These are phyloP conservation scores for Fusarium ambrosium DNA, from an alignment of 2,329 filamentous ascomycete genomes.

Conservation along the genomic window DNA sequence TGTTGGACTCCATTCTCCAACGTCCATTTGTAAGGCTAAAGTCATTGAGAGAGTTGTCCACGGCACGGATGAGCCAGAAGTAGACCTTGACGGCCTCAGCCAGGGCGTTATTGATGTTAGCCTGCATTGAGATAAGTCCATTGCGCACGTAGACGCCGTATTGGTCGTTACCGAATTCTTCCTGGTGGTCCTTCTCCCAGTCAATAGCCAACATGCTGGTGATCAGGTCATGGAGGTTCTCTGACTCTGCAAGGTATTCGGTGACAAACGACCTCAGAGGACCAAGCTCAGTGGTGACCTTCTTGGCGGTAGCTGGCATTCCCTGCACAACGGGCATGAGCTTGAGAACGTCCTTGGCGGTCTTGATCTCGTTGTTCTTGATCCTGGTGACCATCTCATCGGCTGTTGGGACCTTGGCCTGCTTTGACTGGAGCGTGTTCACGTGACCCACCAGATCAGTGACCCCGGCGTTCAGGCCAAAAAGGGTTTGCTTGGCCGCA, in stretches of 20 bases:
- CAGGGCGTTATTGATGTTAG: neutral
- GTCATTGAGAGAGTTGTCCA: neutral
- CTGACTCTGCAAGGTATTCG: neutral
- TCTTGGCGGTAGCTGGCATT: neutral
- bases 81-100: neutral
- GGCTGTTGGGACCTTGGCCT: neutral
- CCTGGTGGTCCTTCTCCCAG: neutral
- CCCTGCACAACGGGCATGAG: neutral
- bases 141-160: neutral
- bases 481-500: neutral
- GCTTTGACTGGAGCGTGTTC: neutral
- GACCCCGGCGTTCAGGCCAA: neutral
- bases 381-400: neutral
- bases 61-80: neutral
- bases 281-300: neutral
- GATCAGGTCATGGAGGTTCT: neutral
- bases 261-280: neutral
- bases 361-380: neutral
- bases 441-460: neutral
- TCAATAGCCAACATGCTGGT: neutral
- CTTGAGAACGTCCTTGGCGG: neutral
- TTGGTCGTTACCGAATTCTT: neutral
- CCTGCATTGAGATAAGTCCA: neutral
- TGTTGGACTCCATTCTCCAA: neutral
- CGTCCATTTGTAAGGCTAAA: neutral